A percentile compares a stretch with the other conserved stretches of the same genome.
phyloP scores from a whole-genome alignment of 768 basidiomycete genomes.

The Russula virescens region DNA sequence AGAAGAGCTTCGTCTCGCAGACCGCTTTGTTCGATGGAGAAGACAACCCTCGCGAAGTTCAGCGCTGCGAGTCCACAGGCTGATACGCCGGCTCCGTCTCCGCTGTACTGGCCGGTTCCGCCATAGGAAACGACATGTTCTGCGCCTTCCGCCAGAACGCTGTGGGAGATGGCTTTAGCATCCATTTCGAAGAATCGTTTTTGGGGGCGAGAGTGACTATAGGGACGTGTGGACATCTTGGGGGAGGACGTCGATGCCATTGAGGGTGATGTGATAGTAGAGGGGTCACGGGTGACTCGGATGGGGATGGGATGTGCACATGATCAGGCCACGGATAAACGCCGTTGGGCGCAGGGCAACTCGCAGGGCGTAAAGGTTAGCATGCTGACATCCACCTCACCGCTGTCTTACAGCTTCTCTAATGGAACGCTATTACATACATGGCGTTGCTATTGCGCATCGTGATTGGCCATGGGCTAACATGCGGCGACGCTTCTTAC shows the following conservation, averaged over 20 bases:
- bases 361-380: no score
- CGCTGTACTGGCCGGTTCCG: conserved; percentile 51
- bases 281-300: no score
- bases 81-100: conserved; percentile 38
- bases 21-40: conserved; percentile 35
- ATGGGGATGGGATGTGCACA: no score
- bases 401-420: no score
- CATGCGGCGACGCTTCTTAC: neutral
- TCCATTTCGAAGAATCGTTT: neutral
- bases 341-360: no score
- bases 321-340: no score
- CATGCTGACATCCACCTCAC: no score
- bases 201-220: neutral
- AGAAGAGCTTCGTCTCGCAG: conserved; percentile 31
- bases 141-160: conserved; percentile 25
- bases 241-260: conserved; percentile 1
- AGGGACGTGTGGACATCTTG: conserved; percentile 32
- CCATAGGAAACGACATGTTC: conserved; percentile 39
- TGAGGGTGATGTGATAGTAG: neutral
- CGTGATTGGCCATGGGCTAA: neutral
- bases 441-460: no score
- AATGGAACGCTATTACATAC: no score
- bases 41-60: conserved; percentile 53
- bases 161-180: neutral
- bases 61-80: conserved; percentile 64